Base-by-base conservation (phyloP, 331 rosid species). In the Rosa hybrid region DNA sequence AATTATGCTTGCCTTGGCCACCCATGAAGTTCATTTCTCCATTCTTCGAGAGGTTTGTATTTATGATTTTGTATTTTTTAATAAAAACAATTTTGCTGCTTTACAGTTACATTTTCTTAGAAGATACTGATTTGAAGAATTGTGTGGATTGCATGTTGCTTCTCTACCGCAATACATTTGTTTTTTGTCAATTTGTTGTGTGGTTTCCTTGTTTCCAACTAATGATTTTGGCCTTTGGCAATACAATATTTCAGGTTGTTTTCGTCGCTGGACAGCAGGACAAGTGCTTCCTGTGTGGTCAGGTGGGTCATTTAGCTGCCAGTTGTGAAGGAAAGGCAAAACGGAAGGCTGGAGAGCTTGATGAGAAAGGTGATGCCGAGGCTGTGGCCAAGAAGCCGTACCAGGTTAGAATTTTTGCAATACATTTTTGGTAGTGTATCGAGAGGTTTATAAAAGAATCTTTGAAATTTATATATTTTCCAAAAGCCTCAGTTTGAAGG, bases 11-110 rank as follows among this genome's bases (percentile, higher is more conserved):
- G 99, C 91, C 69, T 86, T 96, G 86, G 97, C 99, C 79, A 96
- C 98, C 72, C 99, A 96, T 88, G 99, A 96, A 84, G 68, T 93
- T 76, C 99, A 96, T 88, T 96, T 96, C 85, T 91, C 99, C 80
- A 94, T 96, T 81, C 92, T 96, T 76, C 90, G 99, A 77, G 99
- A 96, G 98, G 99, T 96, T 75, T 81, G 96, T 82, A 78, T 64
- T 77, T 71, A 41, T 34, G 25, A 3, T 48, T 56, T n/a, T 68
- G 42, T 54, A 27, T 21, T 51, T 23, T 41, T 18, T 57, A 20
- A 17, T 38, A 14, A 18, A 57, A 39, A 20, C 20, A 42, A 59
- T 6, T 14, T 42, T 17, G 7, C 44, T 17, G 68, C 44, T 41
- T 53, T 70, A 20, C 38, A 5, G 73, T 64, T 53, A n/a, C 7